These are phyloP conservation scores for Aspergillus nanangensis DNA, from an alignment of 495 filamentous ascomycete species.

Conservation along the genomic window DNA sequence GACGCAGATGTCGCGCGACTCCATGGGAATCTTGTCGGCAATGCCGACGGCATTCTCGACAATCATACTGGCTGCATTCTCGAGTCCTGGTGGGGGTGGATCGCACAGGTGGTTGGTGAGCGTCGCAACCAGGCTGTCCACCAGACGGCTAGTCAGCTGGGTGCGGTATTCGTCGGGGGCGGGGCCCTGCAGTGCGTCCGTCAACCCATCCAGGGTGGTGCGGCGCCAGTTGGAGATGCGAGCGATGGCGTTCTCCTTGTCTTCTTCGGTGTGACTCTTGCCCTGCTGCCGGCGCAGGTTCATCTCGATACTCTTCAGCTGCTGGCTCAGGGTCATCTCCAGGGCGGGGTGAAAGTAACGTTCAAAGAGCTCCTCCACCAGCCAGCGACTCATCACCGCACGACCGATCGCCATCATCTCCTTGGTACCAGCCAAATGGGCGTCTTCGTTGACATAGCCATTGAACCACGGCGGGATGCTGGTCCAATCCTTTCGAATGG, in stretches of 20 bases:
- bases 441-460: constrained; percentile 75
- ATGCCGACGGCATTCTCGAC: constrained; percentile 88
- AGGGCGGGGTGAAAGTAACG: constrained; percentile 87
- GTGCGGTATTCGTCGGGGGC: constrained; percentile 58
- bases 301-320: constrained; percentile 82
- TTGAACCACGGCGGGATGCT: constrained; percentile 74
- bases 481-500: constrained; percentile 90
- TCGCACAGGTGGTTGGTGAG: constrained; percentile 71
- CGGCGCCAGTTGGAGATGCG: constrained; percentile 91
- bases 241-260: constrained; percentile 81
- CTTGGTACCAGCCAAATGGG: constrained; percentile 74
- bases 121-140: constrained; percentile 63
- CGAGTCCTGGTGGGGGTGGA: constrained; percentile 69
- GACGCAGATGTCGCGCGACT: constrained; percentile 86
- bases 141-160: constrained; percentile 62
- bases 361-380: constrained; percentile 88
- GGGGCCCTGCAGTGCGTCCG: constrained; percentile 60
- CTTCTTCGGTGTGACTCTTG: constrained; percentile 71
- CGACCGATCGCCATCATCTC: constrained; percentile 98
- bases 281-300: constrained; percentile 73
- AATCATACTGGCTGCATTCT: constrained; percentile 82
- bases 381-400: constrained; percentile 82
- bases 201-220: constrained; percentile 87
- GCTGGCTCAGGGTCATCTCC: constrained; percentile 66
- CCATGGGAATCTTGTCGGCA: constrained; percentile 78